phyloP scores from a whole-genome alignment of 345 rosid genomes.

The Gossypium herbaceum region DNA sequence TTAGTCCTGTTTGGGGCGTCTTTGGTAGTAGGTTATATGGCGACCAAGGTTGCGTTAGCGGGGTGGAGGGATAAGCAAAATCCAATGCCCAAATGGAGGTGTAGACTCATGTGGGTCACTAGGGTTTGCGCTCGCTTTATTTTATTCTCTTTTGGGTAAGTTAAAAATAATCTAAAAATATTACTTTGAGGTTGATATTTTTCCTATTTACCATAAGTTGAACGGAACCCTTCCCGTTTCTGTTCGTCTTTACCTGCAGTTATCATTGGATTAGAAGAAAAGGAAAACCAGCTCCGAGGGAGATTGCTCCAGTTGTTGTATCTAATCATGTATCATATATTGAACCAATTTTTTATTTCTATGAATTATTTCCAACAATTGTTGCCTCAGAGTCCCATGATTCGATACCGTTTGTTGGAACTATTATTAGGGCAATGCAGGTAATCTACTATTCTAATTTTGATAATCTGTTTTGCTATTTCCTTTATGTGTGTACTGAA shows the following conservation, averaged over 20 bases:
- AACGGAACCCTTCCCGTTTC: background rate
- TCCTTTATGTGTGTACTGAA: background rate
- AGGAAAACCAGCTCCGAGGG: conserved; percentile 88
- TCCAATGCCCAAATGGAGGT: conserved; percentile 91
- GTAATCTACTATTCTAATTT: conserved; percentile 25
- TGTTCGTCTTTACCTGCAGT: conserved; percentile 32
- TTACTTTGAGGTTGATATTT: background rate
- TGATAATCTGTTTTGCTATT: background rate
- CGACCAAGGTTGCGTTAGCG: conserved; percentile 64
- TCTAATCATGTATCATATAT: conserved; percentile 90
- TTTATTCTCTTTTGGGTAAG: conserved; percentile 89
- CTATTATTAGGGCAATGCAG: conserved; percentile 99
- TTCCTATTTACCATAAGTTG: background rate
- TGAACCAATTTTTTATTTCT: conserved; percentile 92
- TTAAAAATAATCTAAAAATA: background rate
- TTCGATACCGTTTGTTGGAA: conserved; percentile 86
- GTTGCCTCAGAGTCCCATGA: conserved; percentile 95
- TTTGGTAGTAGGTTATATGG: conserved; percentile 60
- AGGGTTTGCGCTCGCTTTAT: conserved; percentile 67
- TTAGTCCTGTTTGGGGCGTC: conserved; percentile 60
- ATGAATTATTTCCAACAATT: conserved; percentile 86
- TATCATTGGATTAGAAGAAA: conserved; percentile 93
- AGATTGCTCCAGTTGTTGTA: conserved; percentile 83
- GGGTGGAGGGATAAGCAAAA: conserved; percentile 87
- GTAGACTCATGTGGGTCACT: conserved; percentile 84